These are phyloP conservation scores for Naganishia friedmannii DNA, from an alignment of 768 basidiomycete species.

Conservation along the genomic window DNA sequence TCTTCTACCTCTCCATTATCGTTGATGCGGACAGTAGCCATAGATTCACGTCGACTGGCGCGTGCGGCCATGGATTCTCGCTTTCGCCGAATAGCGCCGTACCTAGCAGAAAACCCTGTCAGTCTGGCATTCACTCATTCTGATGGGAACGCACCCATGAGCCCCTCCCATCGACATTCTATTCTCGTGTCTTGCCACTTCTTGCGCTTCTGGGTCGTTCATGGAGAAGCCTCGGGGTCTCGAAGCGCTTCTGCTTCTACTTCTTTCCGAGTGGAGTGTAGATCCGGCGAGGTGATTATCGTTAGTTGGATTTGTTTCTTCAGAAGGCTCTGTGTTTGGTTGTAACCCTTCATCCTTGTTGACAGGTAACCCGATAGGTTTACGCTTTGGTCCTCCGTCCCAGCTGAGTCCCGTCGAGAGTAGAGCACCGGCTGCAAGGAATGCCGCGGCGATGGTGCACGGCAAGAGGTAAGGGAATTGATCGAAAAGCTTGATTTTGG, in stretches of 20 bases:
- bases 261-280: background rate
- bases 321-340: background rate
- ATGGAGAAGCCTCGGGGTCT: slow-evolving; percentile 12
- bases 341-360: slow-evolving; percentile 60
- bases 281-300: slow-evolving; percentile 1
- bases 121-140: background rate
- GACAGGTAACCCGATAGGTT: slow-evolving; percentile 73
- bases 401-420: slow-evolving; percentile 82
- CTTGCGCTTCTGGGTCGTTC: slow-evolving; percentile 28
- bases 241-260: background rate
- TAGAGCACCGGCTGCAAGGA: slow-evolving; percentile 77
- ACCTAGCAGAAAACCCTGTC: slow-evolving; percentile 31
- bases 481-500: slow-evolving; percentile 63
- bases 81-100: slow-evolving; percentile 51
- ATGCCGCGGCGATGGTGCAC: slow-evolving; percentile 68
- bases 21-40: slow-evolving; percentile 34
- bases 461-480: slow-evolving; percentile 88
- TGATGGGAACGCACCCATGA: slow-evolving; percentile 41
- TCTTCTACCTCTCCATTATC: slow-evolving; percentile 40
- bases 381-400: slow-evolving; percentile 85
- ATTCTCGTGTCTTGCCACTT: slow-evolving; percentile 40
- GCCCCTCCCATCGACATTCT: slow-evolving; percentile 49
- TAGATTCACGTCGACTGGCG: slow-evolving; percentile 42
- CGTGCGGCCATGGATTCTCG: slow-evolving; percentile 49
- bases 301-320: background rate